Percentiles rank a stretch among this genome's conserved stretches.
Evolutionary conservation across 1,284 basidiomycete genomes (phyloP).

Genomic region (Calocybe gambosa): DNA sequence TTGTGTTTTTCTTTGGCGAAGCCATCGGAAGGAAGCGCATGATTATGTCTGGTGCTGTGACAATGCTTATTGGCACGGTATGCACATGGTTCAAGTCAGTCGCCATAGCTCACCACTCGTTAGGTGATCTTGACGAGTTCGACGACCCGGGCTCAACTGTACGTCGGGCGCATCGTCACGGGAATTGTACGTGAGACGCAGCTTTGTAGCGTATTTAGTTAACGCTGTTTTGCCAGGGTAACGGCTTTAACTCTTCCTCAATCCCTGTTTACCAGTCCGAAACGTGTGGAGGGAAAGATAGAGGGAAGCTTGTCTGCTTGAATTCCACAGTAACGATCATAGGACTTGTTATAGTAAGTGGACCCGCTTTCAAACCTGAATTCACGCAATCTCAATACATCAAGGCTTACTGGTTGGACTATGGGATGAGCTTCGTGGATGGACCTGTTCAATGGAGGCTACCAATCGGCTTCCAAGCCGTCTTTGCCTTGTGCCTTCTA

Average conservation of each 20-base stretch:
- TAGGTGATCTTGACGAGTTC: slow-evolving; percentile 31
- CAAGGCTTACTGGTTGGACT: slow-evolving; percentile 42
- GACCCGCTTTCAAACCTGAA: not conserved
- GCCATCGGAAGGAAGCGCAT: slow-evolving; percentile 35
- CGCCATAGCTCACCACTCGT: slow-evolving; percentile 28
- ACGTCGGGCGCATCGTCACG: slow-evolving; percentile 46
- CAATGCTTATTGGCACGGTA: slow-evolving; percentile 41
- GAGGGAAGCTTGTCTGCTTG: slow-evolving; percentile 41
- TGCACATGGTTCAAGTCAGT: slow-evolving; percentile 30
- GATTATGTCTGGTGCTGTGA: slow-evolving; percentile 35
- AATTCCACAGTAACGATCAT: slow-evolving; percentile 42
- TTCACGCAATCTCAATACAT: not conserved
- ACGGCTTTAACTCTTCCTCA: slow-evolving; percentile 42
- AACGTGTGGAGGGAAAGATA: slow-evolving; percentile 37
- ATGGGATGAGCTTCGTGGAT: slow-evolving; percentile 34
- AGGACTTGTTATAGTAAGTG: slow-evolving; percentile 38
- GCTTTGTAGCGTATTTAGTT: not conserved
- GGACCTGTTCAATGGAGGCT: slow-evolving; percentile 37
- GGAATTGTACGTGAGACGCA: slow-evolving; percentile 31
- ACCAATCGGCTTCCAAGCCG: slow-evolving; percentile 40
- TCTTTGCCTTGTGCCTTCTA: slow-evolving; percentile 35
- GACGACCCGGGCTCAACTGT: slow-evolving; percentile 38
- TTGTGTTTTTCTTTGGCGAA: slow-evolving; percentile 37
- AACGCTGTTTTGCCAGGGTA: slow-evolving; percentile 25
- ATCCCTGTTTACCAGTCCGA: slow-evolving; percentile 43